These are phyloP conservation scores for Gloeophyllum trabeum DNA, from an alignment of 768 basidiomycete genomes.

Conservation along the genomic window DNA sequence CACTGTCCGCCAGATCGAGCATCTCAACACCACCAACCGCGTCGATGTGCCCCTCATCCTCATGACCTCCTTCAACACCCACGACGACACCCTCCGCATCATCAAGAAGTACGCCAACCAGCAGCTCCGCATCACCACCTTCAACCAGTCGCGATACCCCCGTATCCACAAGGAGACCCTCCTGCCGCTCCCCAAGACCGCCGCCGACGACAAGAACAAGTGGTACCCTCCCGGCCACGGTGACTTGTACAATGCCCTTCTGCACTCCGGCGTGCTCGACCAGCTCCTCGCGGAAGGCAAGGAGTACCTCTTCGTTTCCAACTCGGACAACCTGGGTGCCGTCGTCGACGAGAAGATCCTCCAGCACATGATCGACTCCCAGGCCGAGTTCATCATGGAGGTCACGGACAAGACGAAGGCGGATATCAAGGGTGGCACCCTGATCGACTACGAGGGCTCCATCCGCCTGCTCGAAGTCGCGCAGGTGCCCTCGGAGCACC, in stretches of 20 bases:
- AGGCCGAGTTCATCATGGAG: constrained; percentile 65
- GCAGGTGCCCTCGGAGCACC: constrained; percentile 87
- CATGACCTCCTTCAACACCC: constrained; percentile 99
- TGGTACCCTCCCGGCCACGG: constrained; percentile 99
- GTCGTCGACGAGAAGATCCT: constrained; percentile 41
- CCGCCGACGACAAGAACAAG: constrained; percentile 74
- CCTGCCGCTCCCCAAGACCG: constrained; percentile 70
- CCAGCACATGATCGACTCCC: constrained; percentile 51
- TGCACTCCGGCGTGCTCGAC: constrained; percentile 85
- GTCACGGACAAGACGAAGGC: constrained; percentile 81
- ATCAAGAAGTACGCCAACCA: constrained; percentile 96
- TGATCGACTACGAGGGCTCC: constrained; percentile 85
- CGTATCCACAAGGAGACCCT: constrained; percentile 85
- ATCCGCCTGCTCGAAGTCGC: constrained; percentile 89
- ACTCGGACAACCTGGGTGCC: constrained; percentile 94
- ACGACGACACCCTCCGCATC: constrained; percentile 91
- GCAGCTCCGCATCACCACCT: constrained; percentile 84
- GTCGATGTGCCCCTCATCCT: constrained; percentile 95
- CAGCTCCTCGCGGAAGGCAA: constrained; percentile 85
- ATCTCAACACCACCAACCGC: constrained; percentile 75
- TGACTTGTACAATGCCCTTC: constrained; percentile 87
- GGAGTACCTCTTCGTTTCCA: constrained; percentile 95
- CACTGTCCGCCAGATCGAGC: constrained; percentile 90
- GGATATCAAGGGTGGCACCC: constrained; percentile 66
- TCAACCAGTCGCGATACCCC: constrained; percentile 93